phyloP scores from a whole-genome alignment of 108 stramenopile genomes.

The Fistulifera pelliculosa region DNA sequence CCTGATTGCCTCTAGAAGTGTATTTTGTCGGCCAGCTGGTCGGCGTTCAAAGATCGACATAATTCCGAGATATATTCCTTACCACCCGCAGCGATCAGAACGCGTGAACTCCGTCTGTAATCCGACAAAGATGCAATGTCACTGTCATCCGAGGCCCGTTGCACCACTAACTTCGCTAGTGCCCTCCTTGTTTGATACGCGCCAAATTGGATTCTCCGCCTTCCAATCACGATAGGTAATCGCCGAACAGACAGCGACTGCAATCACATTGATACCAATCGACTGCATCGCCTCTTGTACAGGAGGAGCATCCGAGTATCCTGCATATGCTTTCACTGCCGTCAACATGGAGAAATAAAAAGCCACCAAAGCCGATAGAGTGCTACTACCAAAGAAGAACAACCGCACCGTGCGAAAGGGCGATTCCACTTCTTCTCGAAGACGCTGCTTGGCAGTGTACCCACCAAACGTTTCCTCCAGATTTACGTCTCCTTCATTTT shows the following conservation, averaged over 20 bases:
- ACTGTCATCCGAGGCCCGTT: constrained; percentile 20
- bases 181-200: constrained; percentile 58
- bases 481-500: neutral
- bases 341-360: constrained; percentile 62
- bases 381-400: constrained; percentile 52
- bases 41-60: constrained; percentile 53
- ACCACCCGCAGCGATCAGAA: constrained; percentile 68
- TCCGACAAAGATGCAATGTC: constrained; percentile 23
- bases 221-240: constrained; percentile 52
- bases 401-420: constrained; percentile 80
- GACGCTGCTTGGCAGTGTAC: constrained; percentile 79
- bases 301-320: constrained; percentile 46
- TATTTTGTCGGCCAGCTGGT: constrained; percentile 71
- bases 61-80: constrained; percentile 54
- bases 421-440: constrained; percentile 79
- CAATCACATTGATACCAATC: constrained; percentile 62
- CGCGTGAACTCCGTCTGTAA: constrained; percentile 56
- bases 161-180: constrained; percentile 53
- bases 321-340: constrained; percentile 42
- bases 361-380: constrained; percentile 53
- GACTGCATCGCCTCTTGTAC: constrained; percentile 49
- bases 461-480: constrained; percentile 36
- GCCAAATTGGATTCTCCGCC: constrained; percentile 57
- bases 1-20: constrained; percentile 37
- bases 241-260: constrained; percentile 41